Evolutionary conservation across 805 yeast genomes (phyloP).

Genomic region (Yarrowia alimentaria): DNA sequence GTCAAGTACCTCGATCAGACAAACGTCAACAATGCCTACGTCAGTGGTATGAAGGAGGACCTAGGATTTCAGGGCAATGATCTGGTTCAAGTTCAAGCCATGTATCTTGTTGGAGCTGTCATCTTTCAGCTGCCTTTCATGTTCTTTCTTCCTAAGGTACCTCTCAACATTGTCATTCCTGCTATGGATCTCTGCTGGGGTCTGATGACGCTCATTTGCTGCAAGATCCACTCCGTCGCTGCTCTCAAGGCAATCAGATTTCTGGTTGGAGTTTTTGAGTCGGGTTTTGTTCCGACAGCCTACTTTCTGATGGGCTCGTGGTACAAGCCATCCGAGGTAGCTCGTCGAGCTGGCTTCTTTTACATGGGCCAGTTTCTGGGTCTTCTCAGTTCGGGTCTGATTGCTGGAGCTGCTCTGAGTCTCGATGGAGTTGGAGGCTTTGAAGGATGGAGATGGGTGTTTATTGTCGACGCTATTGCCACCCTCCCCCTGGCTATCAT

Average conservation of each 20-base stretch:
- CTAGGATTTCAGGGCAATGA: conserved; percentile 62
- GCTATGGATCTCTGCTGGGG: conserved; percentile 66
- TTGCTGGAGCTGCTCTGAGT: conserved; percentile 55
- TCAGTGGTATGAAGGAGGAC: conserved; percentile 59
- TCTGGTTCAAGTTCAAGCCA: conserved; percentile 54
- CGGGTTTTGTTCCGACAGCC: conserved; percentile 58
- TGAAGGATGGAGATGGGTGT: conserved; percentile 73
- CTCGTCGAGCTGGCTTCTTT: conserved; percentile 61
- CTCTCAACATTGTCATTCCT: conserved; percentile 55
- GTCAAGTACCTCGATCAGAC: conserved; percentile 62
- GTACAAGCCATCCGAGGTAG: conserved; percentile 56
- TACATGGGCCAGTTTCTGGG: conserved; percentile 65
- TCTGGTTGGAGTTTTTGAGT: conserved; percentile 67
- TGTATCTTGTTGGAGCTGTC: conserved; percentile 59
- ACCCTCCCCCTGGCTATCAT: conserved; percentile 57
- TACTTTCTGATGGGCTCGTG: conserved; percentile 49
- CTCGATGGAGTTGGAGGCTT: conserved; percentile 54
- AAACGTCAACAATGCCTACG: conserved; percentile 64
- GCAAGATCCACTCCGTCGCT: conserved; percentile 48
- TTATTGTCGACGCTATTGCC: conserved; percentile 61
- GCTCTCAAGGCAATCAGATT: conserved; percentile 63
- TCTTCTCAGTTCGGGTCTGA: conserved; percentile 57
- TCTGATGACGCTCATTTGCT: conserved; percentile 57
- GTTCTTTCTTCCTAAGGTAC: conserved; percentile 54
- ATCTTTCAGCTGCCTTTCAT: conserved; percentile 63